Percentiles rank a stretch among this genome's conserved stretches.
These are phyloP conservation scores for Wickerhamiella occidentalis DNA, from an alignment of 805 yeast genomes.

Conservation along the genomic window DNA sequence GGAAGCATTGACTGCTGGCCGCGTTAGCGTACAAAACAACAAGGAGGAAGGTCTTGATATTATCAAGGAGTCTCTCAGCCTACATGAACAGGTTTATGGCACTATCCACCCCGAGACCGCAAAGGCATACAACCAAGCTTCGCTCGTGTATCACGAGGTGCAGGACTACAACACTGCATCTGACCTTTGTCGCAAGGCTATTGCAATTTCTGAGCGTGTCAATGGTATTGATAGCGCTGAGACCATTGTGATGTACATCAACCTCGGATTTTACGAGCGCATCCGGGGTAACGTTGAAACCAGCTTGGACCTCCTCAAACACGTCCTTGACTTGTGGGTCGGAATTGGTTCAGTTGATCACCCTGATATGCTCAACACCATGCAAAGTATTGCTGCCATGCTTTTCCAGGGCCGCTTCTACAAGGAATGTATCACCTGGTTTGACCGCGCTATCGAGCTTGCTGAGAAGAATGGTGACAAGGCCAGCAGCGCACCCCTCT, in stretches of 20 bases:
- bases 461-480: constrained; percentile 44
- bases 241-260: constrained; percentile 55
- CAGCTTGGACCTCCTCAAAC: constrained; percentile 48
- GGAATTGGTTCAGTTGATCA: constrained; percentile 49
- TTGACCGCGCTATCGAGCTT: constrained; percentile 41
- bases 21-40: constrained; percentile 18
- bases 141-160: constrained; percentile 53
- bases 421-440: constrained; percentile 40
- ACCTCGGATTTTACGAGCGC: constrained; percentile 62
- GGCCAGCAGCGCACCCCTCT: constrained; percentile 50
- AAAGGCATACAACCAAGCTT: constrained; percentile 49
- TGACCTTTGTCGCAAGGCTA: constrained; percentile 53
- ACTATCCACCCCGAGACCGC: constrained; percentile 68
- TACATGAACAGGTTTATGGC: constrained; percentile 79
- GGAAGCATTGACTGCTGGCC: constrained; percentile 42
- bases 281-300: constrained; percentile 45
- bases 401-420: constrained; percentile 42
- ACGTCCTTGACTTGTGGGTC: constrained; percentile 49
- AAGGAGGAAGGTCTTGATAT: constrained; percentile 47
- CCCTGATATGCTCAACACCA: constrained; percentile 55
- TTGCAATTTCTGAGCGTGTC: constrained; percentile 64
- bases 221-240: constrained; percentile 73
- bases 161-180: constrained; percentile 48
- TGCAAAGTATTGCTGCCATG: constrained; percentile 48
- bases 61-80: constrained; percentile 54